Percentiles rank a stretch among this genome's conserved stretches.
phyloP scores from a whole-genome alignment of 2,329 filamentous ascomycete species.

The Tolypocladium amazonense region DNA sequence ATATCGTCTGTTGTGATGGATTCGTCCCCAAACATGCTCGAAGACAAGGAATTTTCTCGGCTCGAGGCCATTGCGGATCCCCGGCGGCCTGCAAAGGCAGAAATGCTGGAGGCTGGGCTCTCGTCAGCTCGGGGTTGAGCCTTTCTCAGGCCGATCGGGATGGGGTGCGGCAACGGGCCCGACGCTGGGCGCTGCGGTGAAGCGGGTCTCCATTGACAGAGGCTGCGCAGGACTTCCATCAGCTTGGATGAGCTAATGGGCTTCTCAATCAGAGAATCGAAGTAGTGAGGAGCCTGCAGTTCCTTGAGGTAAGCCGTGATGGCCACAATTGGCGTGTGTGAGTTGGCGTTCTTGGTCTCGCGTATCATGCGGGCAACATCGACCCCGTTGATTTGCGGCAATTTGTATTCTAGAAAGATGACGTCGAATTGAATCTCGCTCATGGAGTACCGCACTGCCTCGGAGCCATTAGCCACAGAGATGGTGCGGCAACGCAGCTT shows the following conservation, averaged over 20 bases:
- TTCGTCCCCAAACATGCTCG: conserved; percentile 81
- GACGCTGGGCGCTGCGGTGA: conserved; percentile 32
- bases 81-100: conserved; percentile 56
- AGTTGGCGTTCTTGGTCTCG: conserved; percentile 91
- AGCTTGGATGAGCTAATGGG: conserved; percentile 89
- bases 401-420: conserved; percentile 94
- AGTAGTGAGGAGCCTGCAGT: conserved; percentile 87
- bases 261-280: conserved; percentile 92
- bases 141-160: conserved; percentile 55
- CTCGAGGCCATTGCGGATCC: conserved; percentile 73
- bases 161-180: conserved; percentile 42
- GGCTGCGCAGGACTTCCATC: conserved; percentile 72
- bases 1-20: conserved; percentile 69
- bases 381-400: conserved; percentile 88
- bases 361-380: conserved; percentile 97
- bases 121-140: conserved; percentile 58
- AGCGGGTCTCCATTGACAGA: conserved; percentile 90
- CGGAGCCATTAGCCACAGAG: conserved; percentile 77
- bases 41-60: conserved; percentile 79
- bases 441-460: conserved; percentile 87
- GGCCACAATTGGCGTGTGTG: conserved; percentile 87
- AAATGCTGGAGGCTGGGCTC: conserved; percentile 74
- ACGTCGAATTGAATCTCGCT: conserved; percentile 98
- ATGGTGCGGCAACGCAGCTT: conserved; percentile 93
- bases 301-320: conserved; percentile 98